Percentiles rank a stretch among this genome's conserved stretches.
Conservation (phyloP, 306 rosid species). For the Gastrolobium villosum region DNA sequence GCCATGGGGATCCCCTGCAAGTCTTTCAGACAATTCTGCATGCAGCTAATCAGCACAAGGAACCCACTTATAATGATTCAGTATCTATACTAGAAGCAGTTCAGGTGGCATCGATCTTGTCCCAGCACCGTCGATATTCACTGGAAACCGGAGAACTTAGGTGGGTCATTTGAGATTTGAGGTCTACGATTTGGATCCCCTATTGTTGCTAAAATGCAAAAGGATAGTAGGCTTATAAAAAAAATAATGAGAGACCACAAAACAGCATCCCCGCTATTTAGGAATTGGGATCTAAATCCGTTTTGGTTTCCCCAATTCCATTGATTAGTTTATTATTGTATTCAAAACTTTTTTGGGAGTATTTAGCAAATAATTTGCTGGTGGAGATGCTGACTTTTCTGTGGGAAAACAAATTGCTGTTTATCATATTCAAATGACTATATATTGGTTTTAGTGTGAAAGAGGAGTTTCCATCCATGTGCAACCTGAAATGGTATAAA, state of each 20-base stretch:
- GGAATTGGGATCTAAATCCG: conserved; percentile 19
- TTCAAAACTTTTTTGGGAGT: conserved; percentile 21
- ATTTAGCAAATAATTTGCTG: conserved; percentile 15
- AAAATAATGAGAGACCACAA: neutral
- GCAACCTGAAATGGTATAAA: neutral
- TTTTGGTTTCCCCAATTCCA: conserved; percentile 9
- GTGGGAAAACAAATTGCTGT: neutral
- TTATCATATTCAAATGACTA: neutral
- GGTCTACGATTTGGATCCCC: neutral
- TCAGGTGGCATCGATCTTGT: conserved; percentile 62
- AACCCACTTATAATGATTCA: conserved; percentile 46
- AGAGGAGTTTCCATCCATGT: neutral
- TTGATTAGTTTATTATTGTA: conserved; percentile 7
- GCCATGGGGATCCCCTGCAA: conserved; percentile 94
- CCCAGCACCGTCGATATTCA: conserved; percentile 76
- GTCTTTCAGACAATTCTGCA: conserved; percentile 75
- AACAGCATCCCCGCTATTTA: conserved; percentile 4
- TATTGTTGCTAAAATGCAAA: neutral
- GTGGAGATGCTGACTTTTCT: conserved; percentile 2
- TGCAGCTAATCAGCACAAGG: conserved; percentile 62
- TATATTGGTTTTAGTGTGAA: neutral
- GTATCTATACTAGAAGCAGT: conserved; percentile 63
- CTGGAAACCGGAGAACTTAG: conserved; percentile 87
- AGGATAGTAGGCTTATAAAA: neutral
- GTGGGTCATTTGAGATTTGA: conserved; percentile 48